Evolutionary conservation across 768 basidiomycete species (phyloP).

Genomic region (Tubosaeta sp.): DNA sequence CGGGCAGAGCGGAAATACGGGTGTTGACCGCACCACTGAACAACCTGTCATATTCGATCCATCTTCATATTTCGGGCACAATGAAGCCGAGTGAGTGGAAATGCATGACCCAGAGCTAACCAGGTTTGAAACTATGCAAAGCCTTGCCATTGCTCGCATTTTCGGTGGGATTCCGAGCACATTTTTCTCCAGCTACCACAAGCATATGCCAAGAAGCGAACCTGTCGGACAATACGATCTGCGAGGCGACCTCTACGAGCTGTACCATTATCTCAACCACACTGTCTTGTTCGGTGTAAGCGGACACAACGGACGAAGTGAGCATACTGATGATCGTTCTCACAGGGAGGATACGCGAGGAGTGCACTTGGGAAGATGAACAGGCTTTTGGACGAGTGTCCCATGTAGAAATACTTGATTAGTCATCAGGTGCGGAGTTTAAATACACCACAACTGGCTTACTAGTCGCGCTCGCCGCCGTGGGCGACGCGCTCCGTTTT

Average conservation of each 20-base stretch:
- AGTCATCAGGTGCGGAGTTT: slow-evolving; percentile 16
- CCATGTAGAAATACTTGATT: slow-evolving; percentile 14
- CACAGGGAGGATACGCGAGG: slow-evolving; percentile 46
- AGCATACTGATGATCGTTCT: neutral
- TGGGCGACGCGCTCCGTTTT: slow-evolving; percentile 18
- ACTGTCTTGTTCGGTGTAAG: slow-evolving; percentile 75
- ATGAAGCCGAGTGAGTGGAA: slow-evolving; percentile 68
- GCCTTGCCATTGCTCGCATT: slow-evolving; percentile 73
- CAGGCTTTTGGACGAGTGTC: slow-evolving; percentile 36
- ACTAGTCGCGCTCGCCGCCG: slow-evolving; percentile 19
- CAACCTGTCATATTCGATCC: slow-evolving; percentile 75
- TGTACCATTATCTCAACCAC: slow-evolving; percentile 83
- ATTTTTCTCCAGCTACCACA: slow-evolving; percentile 66
- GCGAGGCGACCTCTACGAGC: slow-evolving; percentile 65
- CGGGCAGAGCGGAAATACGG: slow-evolving; percentile 67
- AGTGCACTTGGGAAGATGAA: slow-evolving; percentile 50
- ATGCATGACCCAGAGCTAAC: neutral
- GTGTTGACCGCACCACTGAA: slow-evolving; percentile 48
- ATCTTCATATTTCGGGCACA: slow-evolving; percentile 75
- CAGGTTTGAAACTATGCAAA: slow-evolving; percentile 25
- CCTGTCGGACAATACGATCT: slow-evolving; percentile 62
- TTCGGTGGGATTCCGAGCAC: slow-evolving; percentile 68
- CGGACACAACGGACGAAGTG: neutral
- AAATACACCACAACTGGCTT: slow-evolving; percentile 13
- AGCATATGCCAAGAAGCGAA: slow-evolving; percentile 56